Conservation (phyloP, 345 rosid species). For the Zanthoxylum bungeanum region DNA sequence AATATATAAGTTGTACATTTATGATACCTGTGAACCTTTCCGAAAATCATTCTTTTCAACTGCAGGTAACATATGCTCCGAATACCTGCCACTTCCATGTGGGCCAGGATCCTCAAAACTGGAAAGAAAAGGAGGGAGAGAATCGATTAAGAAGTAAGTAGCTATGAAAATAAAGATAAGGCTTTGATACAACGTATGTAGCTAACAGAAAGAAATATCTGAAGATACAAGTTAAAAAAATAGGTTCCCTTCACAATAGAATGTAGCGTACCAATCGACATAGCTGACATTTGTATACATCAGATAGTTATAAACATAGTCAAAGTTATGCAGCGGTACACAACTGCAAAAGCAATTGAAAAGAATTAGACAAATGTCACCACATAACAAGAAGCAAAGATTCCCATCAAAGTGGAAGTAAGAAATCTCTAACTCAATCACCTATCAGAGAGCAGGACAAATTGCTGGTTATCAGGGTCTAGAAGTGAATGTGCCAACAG, state of each 20-base stretch:
- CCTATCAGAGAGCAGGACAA: conserved; percentile 76
- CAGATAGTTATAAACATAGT: conserved; percentile 53
- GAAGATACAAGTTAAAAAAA: background rate
- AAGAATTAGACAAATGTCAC: conserved; percentile 10
- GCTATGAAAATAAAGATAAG: background rate
- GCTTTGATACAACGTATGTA: background rate
- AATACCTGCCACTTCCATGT: conserved; percentile 66
- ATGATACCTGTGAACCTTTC: conserved; percentile 63
- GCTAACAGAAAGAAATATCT: background rate
- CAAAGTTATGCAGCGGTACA: conserved; percentile 56
- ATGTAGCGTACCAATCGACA: conserved; percentile 53
- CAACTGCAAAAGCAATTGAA: conserved; percentile 38
- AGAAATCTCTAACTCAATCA: conserved; percentile 20
- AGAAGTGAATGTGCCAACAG: conserved; percentile 57
- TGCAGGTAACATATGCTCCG: conserved; percentile 69
- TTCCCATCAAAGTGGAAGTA: background rate
- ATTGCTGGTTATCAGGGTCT: conserved; percentile 70
- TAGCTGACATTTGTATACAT: conserved; percentile 59
- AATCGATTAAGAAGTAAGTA: conserved; percentile 1
- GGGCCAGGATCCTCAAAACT: conserved; percentile 77
- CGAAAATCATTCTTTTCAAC: conserved; percentile 55
- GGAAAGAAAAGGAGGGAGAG: conserved; percentile 1
- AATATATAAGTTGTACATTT: background rate
- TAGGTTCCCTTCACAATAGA: background rate
- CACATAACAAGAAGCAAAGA: conserved; percentile 7